These are phyloP conservation scores for Russula virescens DNA, from an alignment of 768 basidiomycete genomes.

Conservation along the genomic window DNA sequence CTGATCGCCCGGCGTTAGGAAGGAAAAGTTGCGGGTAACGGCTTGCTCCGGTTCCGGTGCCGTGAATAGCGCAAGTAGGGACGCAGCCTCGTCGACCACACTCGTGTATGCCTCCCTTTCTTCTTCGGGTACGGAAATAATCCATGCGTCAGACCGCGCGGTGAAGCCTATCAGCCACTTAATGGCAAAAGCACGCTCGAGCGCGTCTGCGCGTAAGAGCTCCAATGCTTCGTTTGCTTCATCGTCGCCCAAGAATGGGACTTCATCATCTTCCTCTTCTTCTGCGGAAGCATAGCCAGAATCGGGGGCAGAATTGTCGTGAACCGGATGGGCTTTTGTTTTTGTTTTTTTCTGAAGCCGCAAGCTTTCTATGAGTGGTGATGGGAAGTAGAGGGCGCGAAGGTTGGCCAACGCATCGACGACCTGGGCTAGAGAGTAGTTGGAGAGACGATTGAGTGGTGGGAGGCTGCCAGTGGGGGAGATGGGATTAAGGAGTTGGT, in stretches of 20 bases:
- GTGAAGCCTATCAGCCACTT: conserved; percentile 72
- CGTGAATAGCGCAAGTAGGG: conserved; percentile 50
- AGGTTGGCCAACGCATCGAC: conserved; percentile 40
- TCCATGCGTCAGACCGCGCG: conserved; percentile 53
- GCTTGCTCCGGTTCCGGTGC: conserved; percentile 37
- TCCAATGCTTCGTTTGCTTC: conserved; percentile 34
- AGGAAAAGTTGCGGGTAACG: conserved; percentile 48
- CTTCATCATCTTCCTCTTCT: conserved; percentile 29
- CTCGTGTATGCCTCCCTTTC: conserved; percentile 38
- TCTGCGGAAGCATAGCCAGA: conserved; percentile 72
- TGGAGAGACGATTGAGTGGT: conserved; percentile 41
- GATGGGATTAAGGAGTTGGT: conserved; percentile 18
- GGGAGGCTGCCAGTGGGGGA: conserved; percentile 54
- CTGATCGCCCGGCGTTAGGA: conserved; percentile 30
- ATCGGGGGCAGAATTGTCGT: conserved; percentile 49
- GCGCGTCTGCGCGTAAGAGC: conserved; percentile 51
- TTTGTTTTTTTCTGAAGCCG: neutral
- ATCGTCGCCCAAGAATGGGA: conserved; percentile 14
- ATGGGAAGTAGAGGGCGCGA: conserved; percentile 47
- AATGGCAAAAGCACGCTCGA: conserved; percentile 64
- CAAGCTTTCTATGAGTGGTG: conserved; percentile 29
- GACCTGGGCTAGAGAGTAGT: conserved; percentile 36
- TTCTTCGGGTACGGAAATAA: conserved; percentile 24
- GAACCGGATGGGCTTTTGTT: conserved; percentile 28
- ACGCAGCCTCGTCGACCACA: conserved; percentile 52